Base-by-base conservation (phyloP, 768 basidiomycete species). In the Guyanaporus albipodus region DNA sequence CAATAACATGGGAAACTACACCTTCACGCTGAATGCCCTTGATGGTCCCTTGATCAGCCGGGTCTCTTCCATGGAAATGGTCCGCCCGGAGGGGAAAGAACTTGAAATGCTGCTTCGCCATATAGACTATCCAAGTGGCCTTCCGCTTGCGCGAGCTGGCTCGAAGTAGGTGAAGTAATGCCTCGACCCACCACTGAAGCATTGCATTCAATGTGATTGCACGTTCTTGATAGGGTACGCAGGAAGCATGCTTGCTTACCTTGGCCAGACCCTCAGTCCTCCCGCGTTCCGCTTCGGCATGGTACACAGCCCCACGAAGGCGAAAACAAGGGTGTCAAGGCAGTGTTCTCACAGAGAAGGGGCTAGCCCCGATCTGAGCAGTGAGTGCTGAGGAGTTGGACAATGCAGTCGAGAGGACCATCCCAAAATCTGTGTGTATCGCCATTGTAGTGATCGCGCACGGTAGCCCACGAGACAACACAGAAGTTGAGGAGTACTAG, bases 121-220 rank as follows among this genome's bases (percentile, higher is more conserved):
- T 55, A 42, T 10, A 63, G 56, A 12, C 72, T 68, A 17, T 61
- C 9, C 48, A 56, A 45, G 33, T 51, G 67, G 67, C 35, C 69
- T 72, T 32, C 72, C 70, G 48, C 73, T n/a, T n/a, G 35, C 64
- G 28, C 74, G 77, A 9, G 80, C 82, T 22, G 88, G 75, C 57
- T 88, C 85, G 29, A 93, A 77, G n/a, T n/a, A 4, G 85, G 87
- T 21, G 87, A 87, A 62, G 89, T 89, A 60, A 88, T 93, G 2
- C 92, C 90, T 19, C 82, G 70, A 31, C 75, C 65, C 61, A 87
- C 85, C 33, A 94, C 87, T 88, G 56, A 22, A 19, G 37, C 31
- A 43, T 49, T 44, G 49, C 44, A 52, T 37, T 34, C 33, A 41
- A 31, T 38, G 42, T 49, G 27, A 53, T 46, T 50, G 49, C 45